These are phyloP conservation scores for Coemansia sp. DNA, from an alignment of 192 early-diverging fungal genomes.

Conservation along the genomic window DNA sequence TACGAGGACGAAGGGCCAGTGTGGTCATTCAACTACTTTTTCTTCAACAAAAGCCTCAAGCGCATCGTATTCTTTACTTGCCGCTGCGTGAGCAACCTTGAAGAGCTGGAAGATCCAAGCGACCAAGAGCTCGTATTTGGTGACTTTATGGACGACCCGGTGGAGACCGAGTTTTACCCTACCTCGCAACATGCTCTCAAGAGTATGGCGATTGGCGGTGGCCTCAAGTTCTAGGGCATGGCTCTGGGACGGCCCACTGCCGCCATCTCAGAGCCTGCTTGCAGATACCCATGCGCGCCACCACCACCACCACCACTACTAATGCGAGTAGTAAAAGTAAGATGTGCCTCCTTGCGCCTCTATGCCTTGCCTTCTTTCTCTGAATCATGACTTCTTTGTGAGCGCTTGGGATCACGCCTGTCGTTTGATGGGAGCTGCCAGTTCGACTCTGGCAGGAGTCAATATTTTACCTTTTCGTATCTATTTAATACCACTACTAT, in stretches of 20 bases:
- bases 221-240: slow-evolving; percentile 30
- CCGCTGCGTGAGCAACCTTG: slow-evolving; percentile 82
- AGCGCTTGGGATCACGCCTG: slow-evolving; percentile 57
- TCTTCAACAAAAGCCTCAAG: slow-evolving; percentile 90
- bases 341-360: not conserved
- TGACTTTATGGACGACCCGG: slow-evolving; percentile 44
- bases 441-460: slow-evolving; percentile 59
- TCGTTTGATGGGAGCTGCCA: slow-evolving; percentile 36
- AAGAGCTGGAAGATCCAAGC: slow-evolving; percentile 42
- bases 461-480: slow-evolving; percentile 10
- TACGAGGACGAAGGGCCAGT: slow-evolving; percentile 88
- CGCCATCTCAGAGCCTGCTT: slow-evolving; percentile 12
- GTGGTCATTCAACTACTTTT: slow-evolving; percentile 98
- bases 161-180: slow-evolving; percentile 41
- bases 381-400: slow-evolving; percentile 49
- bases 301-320: not conserved
- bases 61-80: slow-evolving; percentile 93
- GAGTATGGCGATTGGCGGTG: slow-evolving; percentile 40
- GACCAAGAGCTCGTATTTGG: slow-evolving; percentile 54
- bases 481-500: not conserved
- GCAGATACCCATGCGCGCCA: slow-evolving; percentile 16
- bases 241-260: not conserved
- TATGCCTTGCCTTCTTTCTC: not conserved
- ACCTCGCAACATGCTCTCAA: slow-evolving; percentile 41
- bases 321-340: not conserved